These are phyloP conservation scores for Taphrina betulina DNA, from an alignment of 1,139 yeast species.

Conservation along the genomic window DNA sequence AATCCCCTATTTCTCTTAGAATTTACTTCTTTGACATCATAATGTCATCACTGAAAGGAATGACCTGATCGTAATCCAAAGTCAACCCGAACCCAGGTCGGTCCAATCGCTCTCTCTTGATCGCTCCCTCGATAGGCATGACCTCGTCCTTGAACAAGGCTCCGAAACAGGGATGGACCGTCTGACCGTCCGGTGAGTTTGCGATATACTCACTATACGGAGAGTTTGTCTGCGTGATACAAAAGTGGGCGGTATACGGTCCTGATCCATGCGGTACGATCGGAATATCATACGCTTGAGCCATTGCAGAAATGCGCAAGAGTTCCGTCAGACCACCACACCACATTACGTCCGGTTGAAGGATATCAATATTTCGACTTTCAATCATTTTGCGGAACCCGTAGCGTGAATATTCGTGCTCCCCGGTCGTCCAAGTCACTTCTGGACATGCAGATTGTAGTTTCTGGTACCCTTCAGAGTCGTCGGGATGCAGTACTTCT, in stretches of 20 bases:
- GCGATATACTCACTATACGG: slow-evolving; percentile 56
- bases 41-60: slow-evolving; percentile 7
- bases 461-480: slow-evolving; percentile 50
- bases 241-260: slow-evolving; percentile 54
- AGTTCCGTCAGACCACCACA: slow-evolving; percentile 55
- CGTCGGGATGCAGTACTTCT: slow-evolving; percentile 55
- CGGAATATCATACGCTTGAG: slow-evolving; percentile 55
- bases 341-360: slow-evolving; percentile 58
- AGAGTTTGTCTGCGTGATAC: slow-evolving; percentile 52
- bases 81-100: slow-evolving; percentile 1
- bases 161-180: slow-evolving; percentile 53
- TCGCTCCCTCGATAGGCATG: slow-evolving; percentile 49
- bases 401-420: slow-evolving; percentile 54
- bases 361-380: slow-evolving; percentile 51
- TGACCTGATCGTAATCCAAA: slow-evolving; percentile 6
- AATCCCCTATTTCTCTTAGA: not conserved
- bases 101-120: not conserved
- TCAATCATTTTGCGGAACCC: slow-evolving; percentile 54
- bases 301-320: slow-evolving; percentile 51
- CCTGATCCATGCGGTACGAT: slow-evolving; percentile 56
- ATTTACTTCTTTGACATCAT: not conserved
- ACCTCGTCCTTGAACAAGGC: slow-evolving; percentile 51
- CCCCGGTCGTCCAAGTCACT: slow-evolving; percentile 54
- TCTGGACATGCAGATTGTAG: slow-evolving; percentile 52
- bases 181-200: slow-evolving; percentile 52